Conservation (phyloP, 1,139 yeast species). For the Candida sp. region DNA sequence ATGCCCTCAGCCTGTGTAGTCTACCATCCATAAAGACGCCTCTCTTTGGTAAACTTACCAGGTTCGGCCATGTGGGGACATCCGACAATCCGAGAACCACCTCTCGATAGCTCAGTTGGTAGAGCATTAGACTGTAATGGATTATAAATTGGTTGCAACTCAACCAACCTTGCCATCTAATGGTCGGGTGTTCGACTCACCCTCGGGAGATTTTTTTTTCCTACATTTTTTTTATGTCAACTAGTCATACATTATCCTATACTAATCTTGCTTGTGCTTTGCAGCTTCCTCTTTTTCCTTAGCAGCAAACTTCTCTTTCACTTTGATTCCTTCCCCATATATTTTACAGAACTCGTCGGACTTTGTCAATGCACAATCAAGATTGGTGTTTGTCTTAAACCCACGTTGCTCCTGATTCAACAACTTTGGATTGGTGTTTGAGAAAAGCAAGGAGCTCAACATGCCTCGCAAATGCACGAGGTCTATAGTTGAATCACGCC, state of each 20-base stretch:
- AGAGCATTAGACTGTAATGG: conserved; percentile 7
- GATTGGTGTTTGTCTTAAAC: conserved; percentile 24
- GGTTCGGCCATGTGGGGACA: no score
- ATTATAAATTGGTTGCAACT: background rate
- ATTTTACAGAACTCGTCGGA: conserved; percentile 28
- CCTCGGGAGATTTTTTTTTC: conserved; percentile 66
- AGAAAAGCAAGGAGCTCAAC: conserved; percentile 21
- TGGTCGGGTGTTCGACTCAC: conserved; percentile 89
- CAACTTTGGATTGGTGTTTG: background rate
- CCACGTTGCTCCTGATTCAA: conserved; percentile 2
- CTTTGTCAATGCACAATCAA: conserved; percentile 32
- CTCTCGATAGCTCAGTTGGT: conserved; percentile 8
- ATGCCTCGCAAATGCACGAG: conserved; percentile 35
- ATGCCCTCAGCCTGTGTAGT: no score
- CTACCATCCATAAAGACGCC: no score
- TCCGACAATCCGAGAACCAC: background rate
- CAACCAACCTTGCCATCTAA: conserved; percentile 4
- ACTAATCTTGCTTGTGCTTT: background rate
- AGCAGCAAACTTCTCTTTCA: background rate
- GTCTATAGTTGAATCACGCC: conserved; percentile 39
- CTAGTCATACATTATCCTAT: no score
- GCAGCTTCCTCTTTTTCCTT: background rate
- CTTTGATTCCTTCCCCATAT: conserved; percentile 19
- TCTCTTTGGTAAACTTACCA: no score
- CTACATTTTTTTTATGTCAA: background rate